phyloP scores from a whole-genome alignment of 2,329 filamentous ascomycete genomes.

The Penicillium freii region DNA sequence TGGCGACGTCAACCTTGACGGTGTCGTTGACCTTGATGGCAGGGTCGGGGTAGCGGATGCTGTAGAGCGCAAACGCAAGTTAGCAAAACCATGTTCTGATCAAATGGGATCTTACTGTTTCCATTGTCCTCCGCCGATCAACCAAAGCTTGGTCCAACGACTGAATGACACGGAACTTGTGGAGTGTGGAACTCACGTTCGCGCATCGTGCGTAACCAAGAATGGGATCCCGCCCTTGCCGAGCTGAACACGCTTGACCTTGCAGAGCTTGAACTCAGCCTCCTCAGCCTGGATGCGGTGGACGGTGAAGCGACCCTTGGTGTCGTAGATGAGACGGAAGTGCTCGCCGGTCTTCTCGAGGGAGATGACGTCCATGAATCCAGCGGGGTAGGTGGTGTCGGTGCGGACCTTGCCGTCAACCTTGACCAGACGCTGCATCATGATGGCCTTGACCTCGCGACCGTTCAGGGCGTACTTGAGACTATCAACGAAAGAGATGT shows the following conservation, averaged over 20 bases:
- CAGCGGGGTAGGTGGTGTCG: slow-evolving; percentile 93
- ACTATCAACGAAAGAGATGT: slow-evolving; percentile 54
- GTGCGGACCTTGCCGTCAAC: slow-evolving; percentile 99
- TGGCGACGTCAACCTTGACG: slow-evolving; percentile 96
- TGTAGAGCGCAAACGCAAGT: slow-evolving; percentile 45
- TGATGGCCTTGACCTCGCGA: slow-evolving; percentile 94
- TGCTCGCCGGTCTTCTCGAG: slow-evolving; percentile 99
- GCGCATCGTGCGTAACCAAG: slow-evolving; percentile 99
- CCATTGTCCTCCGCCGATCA: slow-evolving; percentile 49
- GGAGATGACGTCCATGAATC: slow-evolving; percentile 99
- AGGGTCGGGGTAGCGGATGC: slow-evolving; percentile 99
- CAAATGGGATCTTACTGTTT: slow-evolving; percentile 33
- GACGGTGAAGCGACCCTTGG: slow-evolving; percentile 99
- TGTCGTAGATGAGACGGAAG: slow-evolving; percentile 99
- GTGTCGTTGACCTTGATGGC: slow-evolving; percentile 99
- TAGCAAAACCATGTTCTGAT: slow-evolving; percentile 33
- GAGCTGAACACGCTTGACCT: slow-evolving; percentile 99
- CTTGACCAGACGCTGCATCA: slow-evolving; percentile 99
- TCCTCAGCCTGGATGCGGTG: slow-evolving; percentile 99
- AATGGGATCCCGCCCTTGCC: slow-evolving; percentile 99
- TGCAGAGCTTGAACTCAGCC: slow-evolving; percentile 99
- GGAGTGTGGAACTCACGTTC: slow-evolving; percentile 85
- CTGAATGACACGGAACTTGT: slow-evolving; percentile 89
- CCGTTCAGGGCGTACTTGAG: slow-evolving; percentile 99
- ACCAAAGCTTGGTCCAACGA: slow-evolving; percentile 99